A percentile compares a stretch with the other conserved stretches of the same genome.
phyloP scores from a whole-genome alignment of 2,329 filamentous ascomycete genomes.

The Colletotrichum falcatum region DNA sequence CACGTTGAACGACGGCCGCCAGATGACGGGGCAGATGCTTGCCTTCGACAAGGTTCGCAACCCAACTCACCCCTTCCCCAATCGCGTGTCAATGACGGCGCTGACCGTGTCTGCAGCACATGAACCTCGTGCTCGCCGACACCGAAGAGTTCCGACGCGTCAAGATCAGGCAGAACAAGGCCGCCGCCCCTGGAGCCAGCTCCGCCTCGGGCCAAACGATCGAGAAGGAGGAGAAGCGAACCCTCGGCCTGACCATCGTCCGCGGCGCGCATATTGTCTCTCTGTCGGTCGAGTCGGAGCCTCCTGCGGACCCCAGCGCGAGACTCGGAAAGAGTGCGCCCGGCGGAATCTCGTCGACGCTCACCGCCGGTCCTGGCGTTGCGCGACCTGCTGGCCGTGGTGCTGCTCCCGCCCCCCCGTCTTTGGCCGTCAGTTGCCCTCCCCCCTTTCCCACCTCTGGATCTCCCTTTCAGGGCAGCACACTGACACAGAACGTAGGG shows the following conservation, averaged over 20 bases:
- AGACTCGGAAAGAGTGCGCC: constrained; percentile 83
- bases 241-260: constrained; percentile 93
- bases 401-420: constrained; percentile 71
- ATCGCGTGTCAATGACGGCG: constrained; percentile 21
- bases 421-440: constrained; percentile 74
- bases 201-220: constrained; percentile 74
- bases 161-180: constrained; percentile 85
- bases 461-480: neutral
- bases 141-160: constrained; percentile 97
- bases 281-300: constrained; percentile 93
- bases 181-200: constrained; percentile 71
- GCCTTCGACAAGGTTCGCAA: constrained; percentile 90
- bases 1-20: constrained; percentile 92
- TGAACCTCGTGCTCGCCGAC: constrained; percentile 98
- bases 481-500: constrained; percentile 58
- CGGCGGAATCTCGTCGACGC: constrained; percentile 75
- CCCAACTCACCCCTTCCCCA: neutral
- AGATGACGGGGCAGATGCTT: constrained; percentile 98
- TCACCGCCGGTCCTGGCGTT: constrained; percentile 88
- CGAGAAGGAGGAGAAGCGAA: constrained; percentile 96
- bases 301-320: constrained; percentile 91
- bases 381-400: constrained; percentile 92
- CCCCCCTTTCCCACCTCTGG: too few relatives aligned
- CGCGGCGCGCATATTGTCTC: constrained; percentile 96
- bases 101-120: constrained; percentile 73